Conservation (phyloP, 1,284 basidiomycete species). For the Cutaneotrichosporon cutaneum region DNA sequence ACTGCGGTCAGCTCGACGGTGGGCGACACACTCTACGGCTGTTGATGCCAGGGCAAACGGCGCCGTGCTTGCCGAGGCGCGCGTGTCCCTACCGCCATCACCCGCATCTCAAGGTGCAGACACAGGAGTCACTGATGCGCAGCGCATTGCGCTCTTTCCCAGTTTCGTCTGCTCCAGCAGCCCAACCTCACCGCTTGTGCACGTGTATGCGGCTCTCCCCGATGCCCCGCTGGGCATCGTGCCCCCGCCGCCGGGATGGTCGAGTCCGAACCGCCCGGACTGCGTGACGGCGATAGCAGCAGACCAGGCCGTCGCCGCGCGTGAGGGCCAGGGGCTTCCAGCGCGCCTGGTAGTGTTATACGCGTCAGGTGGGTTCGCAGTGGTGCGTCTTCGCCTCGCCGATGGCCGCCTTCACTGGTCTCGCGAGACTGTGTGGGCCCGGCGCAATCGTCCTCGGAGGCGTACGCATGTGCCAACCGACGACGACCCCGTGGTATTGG, state of each 20-base stretch:
- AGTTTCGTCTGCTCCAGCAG: slow-evolving; percentile 49
- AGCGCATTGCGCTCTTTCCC: slow-evolving; percentile 44
- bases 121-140: neutral
- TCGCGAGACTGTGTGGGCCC: slow-evolving; percentile 33
- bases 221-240: slow-evolving; percentile 42
- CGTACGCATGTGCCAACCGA: too few species aligned
- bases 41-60: slow-evolving; percentile 52
- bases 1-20: too few species aligned
- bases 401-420: slow-evolving; percentile 26
- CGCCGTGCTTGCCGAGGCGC: slow-evolving; percentile 41
- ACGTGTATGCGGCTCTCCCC: slow-evolving; percentile 35
- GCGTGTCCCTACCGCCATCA: slow-evolving; percentile 40
- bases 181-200: slow-evolving; percentile 46
- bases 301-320: slow-evolving; percentile 36
- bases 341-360: slow-evolving; percentile 48
- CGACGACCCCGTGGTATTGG: slow-evolving; percentile 45
- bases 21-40: too few species aligned
- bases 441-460: slow-evolving; percentile 10
- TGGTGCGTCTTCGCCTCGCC: slow-evolving; percentile 31
- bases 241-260: slow-evolving; percentile 53
- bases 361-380: slow-evolving; percentile 49
- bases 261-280: slow-evolving; percentile 46
- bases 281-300: slow-evolving; percentile 47
- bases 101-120: slow-evolving; percentile 18
- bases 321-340: slow-evolving; percentile 24